phyloP scores from a whole-genome alignment of 345 rosid genomes.

The Kandelia obovata region DNA sequence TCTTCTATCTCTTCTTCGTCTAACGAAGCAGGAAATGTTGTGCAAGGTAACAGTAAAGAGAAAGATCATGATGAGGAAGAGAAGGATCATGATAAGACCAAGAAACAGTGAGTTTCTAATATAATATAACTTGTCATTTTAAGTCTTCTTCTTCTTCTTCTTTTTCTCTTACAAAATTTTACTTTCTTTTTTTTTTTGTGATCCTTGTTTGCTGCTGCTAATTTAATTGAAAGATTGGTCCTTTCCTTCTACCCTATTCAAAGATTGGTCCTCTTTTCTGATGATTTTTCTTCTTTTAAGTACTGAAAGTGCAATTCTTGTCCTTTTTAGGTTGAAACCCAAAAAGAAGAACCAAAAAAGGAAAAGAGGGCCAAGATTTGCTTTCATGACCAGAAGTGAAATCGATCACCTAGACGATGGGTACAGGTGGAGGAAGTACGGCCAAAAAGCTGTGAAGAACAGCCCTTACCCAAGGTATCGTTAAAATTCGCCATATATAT shows the following conservation, averaged over 20 bases:
- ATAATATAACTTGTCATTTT: background rate
- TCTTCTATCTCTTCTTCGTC: conserved; percentile 77
- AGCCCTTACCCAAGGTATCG: conserved; percentile 94
- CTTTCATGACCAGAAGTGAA: conserved; percentile 96
- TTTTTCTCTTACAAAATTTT: background rate
- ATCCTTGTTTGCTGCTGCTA: background rate
- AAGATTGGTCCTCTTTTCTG: background rate
- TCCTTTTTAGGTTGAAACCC: conserved; percentile 62
- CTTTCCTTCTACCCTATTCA: background rate
- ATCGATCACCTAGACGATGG: conserved; percentile 95
- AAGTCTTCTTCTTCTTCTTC: background rate
- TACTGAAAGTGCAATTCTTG: conserved; percentile 9
- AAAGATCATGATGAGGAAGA: conserved; percentile 34
- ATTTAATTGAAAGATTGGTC: no score
- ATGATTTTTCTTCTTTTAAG: background rate
- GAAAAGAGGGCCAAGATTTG: conserved; percentile 81
- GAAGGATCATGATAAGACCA: conserved; percentile 57
- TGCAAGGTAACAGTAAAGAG: conserved; percentile 16
- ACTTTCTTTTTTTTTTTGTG: conserved; percentile 6
- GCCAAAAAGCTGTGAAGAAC: conserved; percentile 96
- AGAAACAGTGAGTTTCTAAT: conserved; percentile 63
- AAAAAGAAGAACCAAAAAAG: conserved; percentile 84
- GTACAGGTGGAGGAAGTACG: conserved; percentile 96
- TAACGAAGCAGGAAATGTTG: conserved; percentile 53
- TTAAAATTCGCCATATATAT: background rate